Percentiles rank a stretch among this genome's conserved stretches.
Conservation (phyloP, 768 basidiomycete genomes). For the Saitozyma sp. region DNA sequence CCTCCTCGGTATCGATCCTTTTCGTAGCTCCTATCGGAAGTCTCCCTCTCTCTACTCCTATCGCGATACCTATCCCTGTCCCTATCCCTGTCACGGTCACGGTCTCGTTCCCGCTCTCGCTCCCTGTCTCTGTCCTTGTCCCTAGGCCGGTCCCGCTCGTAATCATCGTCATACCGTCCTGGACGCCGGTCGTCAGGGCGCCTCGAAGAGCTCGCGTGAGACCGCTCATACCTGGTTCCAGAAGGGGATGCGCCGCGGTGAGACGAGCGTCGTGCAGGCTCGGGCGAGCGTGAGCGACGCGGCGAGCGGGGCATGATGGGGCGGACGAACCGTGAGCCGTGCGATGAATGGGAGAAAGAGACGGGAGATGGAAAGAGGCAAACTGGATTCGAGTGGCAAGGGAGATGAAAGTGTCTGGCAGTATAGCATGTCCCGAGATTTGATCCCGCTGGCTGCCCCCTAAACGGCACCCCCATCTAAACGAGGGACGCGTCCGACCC, state of each 20-base stretch:
- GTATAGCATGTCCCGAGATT: no score
- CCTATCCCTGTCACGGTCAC: slow-evolving; percentile 16
- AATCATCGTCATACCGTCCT: slow-evolving; percentile 21
- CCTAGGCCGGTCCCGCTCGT: slow-evolving; percentile 1
- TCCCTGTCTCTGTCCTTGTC: slow-evolving; percentile 8
- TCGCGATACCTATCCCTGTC: slow-evolving; percentile 12
- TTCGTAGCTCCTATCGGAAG: slow-evolving; percentile 11
- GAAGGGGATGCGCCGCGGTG: slow-evolving; percentile 1
- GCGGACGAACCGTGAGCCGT: not conserved
- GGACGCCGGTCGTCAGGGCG: slow-evolving; percentile 31
- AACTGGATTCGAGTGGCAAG: no score
- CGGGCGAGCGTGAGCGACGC: slow-evolving; percentile 25
- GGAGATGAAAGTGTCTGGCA: no score
- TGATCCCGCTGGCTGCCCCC: no score
- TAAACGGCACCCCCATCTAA: no score
- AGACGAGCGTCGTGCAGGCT: not conserved
- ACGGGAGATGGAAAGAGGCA: no score
- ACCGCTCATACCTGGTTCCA: slow-evolving; percentile 25
- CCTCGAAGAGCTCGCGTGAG: slow-evolving; percentile 22
- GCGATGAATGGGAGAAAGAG: no score
- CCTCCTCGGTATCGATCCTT: slow-evolving; percentile 9
- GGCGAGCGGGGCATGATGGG: slow-evolving; percentile 27
- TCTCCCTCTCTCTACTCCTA: slow-evolving; percentile 9
- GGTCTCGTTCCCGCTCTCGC: slow-evolving; percentile 10
- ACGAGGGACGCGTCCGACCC: no score